Base-by-base conservation (phyloP, 768 basidiomycete species). In the Atractiella rhizophila region DNA sequence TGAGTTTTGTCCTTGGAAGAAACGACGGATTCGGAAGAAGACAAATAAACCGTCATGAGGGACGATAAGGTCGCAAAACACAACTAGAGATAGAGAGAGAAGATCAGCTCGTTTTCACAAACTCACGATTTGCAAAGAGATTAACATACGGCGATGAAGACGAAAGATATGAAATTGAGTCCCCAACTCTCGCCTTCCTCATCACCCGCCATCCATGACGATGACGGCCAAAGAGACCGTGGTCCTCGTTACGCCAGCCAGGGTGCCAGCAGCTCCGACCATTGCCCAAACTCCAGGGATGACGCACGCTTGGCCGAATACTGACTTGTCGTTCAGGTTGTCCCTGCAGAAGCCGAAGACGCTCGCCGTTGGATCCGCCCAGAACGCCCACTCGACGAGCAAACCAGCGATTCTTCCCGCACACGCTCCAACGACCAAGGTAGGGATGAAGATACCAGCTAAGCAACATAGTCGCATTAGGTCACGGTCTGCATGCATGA, bases 361-460 rank as follows among this genome's bases (percentile, higher is more conserved):
- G 1, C 61, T 40, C 29, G 64, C 63, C 21, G 68, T 45, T 0
- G 80, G 77, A 51, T 76, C 57, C 29, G 62, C 63, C 51, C 64
- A 69, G 51, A 77, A 76, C 39, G 75, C 50, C 60, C 70, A 75
- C 54, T 86, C 80, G 58, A 94, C 67, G 5, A 62, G 53, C 28
- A 91, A 70, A 27, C 88, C 88, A 27, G 82, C 52, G 27, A 94
- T 69, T 19, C 88, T 68, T 2, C 91, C 91, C 21, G 78, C 77
- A 53, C 83, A 86, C 0, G 86, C 86, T 20, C 88, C 86, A 10
- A 88, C 86, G 12, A 58, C 83, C 7, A 98, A 69, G 0, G 83
- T 80, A 0, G 91, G 91, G 29, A 98, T 81, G 60, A 98, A 98
- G 49, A 96, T 91, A 4, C 91, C 88, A 12, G 85, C 83, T 35